Evolutionary conservation across 2,329 filamentous ascomycete species (phyloP).

Genomic region (Fusarium sp.): DNA sequence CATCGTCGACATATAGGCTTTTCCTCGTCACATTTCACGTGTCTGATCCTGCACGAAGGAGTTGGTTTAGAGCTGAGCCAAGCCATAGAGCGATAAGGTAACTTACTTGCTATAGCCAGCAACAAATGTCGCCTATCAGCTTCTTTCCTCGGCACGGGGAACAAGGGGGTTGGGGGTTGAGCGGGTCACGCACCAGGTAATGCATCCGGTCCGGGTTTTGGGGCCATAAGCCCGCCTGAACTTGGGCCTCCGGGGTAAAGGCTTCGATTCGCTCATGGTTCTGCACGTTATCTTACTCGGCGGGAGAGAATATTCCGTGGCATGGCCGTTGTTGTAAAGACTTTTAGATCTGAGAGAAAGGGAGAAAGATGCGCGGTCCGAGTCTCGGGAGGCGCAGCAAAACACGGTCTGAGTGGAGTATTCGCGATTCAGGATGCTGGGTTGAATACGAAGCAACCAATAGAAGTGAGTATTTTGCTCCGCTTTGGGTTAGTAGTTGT

Average conservation of each 20-base stretch:
- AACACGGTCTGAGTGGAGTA: neutral
- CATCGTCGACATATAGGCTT: conserved; percentile 41
- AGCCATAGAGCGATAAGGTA: neutral
- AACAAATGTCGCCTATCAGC: conserved; percentile 3
- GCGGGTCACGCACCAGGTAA: conserved; percentile 33
- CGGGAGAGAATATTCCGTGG: neutral
- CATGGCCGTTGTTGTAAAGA: conserved; percentile 1
- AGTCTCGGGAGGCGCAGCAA: neutral
- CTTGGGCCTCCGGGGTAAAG: conserved; percentile 23
- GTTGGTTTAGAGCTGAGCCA: neutral
- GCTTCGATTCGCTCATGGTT: conserved; percentile 1
- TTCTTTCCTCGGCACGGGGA: neutral
- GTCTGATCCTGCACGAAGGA: conserved; percentile 27
- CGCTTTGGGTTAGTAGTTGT: neutral
- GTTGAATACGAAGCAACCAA: neutral
- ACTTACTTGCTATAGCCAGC: conserved; percentile 21
- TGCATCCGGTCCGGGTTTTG: conserved; percentile 37
- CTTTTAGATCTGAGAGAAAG: neutral
- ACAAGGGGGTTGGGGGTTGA: neutral
- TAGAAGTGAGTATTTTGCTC: neutral
- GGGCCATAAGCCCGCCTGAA: conserved; percentile 26
- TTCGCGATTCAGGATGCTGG: neutral
- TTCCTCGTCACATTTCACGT: conserved; percentile 45
- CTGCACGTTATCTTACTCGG: neutral
- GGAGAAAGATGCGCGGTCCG: neutral